phyloP scores from a whole-genome alignment of 768 basidiomycete species.

The Collybia mongolica region DNA sequence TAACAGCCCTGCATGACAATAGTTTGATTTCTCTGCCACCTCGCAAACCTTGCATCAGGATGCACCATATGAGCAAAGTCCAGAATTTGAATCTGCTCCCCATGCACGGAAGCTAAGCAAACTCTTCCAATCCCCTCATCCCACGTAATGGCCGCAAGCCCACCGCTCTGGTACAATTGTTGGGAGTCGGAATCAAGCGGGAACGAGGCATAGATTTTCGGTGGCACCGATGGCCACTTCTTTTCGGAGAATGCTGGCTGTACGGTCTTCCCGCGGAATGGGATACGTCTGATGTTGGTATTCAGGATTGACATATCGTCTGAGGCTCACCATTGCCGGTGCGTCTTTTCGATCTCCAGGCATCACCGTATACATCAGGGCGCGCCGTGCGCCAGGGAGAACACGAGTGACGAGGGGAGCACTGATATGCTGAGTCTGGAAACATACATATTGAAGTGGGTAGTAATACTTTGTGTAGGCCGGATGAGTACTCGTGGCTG shows the following conservation, averaged over 20 bases:
- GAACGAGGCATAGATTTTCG: slow-evolving; percentile 12
- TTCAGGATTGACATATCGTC: slow-evolving; percentile 37
- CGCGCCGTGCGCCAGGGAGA: slow-evolving; percentile 42
- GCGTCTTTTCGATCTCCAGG: slow-evolving; percentile 28
- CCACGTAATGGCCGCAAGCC: slow-evolving; percentile 55
- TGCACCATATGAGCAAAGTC: slow-evolving; percentile 40
- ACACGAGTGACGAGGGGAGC: slow-evolving; percentile 27
- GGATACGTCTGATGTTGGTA: slow-evolving; percentile 6
- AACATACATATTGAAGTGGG: slow-evolving; percentile 21
- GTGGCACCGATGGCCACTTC: slow-evolving; percentile 16
- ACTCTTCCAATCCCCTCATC: slow-evolving; percentile 66
- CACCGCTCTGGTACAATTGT: slow-evolving; percentile 18
- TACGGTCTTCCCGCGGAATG: slow-evolving; percentile 5
- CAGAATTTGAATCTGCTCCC: slow-evolving; percentile 39
- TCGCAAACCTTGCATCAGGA: slow-evolving; percentile 25
- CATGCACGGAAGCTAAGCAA: slow-evolving; percentile 45
- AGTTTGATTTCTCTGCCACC: slow-evolving; percentile 29
- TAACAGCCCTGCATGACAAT: background rate
- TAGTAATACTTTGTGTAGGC: slow-evolving; percentile 17
- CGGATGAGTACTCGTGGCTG: slow-evolving; percentile 5
- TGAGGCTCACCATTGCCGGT: slow-evolving; percentile 32
- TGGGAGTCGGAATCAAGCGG: slow-evolving; percentile 7
- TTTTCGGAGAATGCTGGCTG: slow-evolving; percentile 16
- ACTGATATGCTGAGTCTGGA: slow-evolving; percentile 23
- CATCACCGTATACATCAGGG: slow-evolving; percentile 37